A percentile compares a stretch with the other conserved stretches of the same genome.
Conservation (phyloP, 1,284 basidiomycete genomes). For the Trichosporon faecale region DNA sequence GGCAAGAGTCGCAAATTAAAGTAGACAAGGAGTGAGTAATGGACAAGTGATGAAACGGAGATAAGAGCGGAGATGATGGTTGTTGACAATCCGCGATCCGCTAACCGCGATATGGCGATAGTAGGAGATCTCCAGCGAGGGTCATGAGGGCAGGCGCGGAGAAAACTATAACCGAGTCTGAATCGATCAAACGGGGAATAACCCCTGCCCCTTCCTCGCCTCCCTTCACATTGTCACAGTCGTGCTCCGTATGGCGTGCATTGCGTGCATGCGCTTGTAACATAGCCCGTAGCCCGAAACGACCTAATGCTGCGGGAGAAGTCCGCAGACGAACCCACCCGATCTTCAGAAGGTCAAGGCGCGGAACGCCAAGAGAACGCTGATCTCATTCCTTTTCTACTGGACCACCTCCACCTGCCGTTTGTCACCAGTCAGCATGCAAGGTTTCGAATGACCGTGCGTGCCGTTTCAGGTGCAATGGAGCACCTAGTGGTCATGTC, state of each 20-base stretch:
- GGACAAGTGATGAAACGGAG: not conserved
- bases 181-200: not conserved
- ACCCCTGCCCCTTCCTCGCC: not conserved
- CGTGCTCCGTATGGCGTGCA: not conserved
- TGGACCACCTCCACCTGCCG: not conserved
- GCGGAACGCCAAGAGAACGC: not conserved
- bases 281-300: not conserved
- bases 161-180: not conserved
- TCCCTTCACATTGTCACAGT: not conserved
- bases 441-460: not conserved
- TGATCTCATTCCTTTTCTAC: not conserved
- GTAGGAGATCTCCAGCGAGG: not conserved
- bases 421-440: not conserved
- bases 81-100: not conserved
- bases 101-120: not conserved
- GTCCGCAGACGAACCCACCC: not conserved
- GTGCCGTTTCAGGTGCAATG: not conserved
- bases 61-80: not conserved
- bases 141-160: not conserved
- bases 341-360: not conserved
- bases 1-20: not conserved
- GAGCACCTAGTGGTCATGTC: not conserved
- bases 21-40: not conserved
- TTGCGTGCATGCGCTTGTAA: not conserved
- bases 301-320: not conserved